A percentile compares a stretch with the other conserved stretches of the same genome.
These are phyloP conservation scores for Alternaria arborescens DNA, from an alignment of 2,329 filamentous ascomycete genomes.

Conservation along the genomic window DNA sequence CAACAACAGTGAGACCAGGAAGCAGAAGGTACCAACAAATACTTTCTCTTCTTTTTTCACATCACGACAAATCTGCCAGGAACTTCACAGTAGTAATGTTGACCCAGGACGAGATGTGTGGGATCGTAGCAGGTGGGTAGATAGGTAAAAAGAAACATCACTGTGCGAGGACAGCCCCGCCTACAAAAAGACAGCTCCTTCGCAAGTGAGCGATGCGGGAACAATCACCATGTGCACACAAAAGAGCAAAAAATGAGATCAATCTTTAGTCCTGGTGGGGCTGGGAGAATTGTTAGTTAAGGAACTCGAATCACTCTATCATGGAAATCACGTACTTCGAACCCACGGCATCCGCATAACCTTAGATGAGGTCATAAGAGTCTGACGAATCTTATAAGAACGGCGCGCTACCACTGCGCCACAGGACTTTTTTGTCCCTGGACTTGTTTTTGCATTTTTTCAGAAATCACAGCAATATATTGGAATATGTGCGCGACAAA, in stretches of 20 bases:
- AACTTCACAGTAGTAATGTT: not conserved
- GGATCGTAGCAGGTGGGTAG: not conserved
- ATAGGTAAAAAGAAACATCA: not conserved
- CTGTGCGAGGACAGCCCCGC: not conserved
- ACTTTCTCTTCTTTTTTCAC: not conserved
- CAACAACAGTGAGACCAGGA: too few relatives aligned
- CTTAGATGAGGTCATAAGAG: conserved; percentile 45
- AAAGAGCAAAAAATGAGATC: conserved; percentile 10
- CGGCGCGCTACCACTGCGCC: conserved; percentile 61
- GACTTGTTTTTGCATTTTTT: conserved; percentile 26
- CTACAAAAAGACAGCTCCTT: not conserved
- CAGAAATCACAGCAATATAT: conserved; percentile 9
- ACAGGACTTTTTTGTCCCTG: conserved; percentile 44
- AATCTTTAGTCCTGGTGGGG: conserved; percentile 22
- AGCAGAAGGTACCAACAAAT: too few relatives aligned
- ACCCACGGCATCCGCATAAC: conserved; percentile 58
- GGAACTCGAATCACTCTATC: conserved; percentile 1
- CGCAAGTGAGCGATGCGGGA: not conserved
- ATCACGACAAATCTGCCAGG: not conserved
- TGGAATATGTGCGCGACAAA: fast-evolving
- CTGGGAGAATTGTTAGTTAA: conserved; percentile 12
- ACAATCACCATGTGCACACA: not conserved
- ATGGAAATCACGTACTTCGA: conserved; percentile 34
- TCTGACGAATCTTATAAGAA: conserved; percentile 56
- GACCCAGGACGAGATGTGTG: not conserved